These are phyloP conservation scores for Mucuna pruriens DNA, from an alignment of 306 rosid genomes.

Conservation along the genomic window DNA sequence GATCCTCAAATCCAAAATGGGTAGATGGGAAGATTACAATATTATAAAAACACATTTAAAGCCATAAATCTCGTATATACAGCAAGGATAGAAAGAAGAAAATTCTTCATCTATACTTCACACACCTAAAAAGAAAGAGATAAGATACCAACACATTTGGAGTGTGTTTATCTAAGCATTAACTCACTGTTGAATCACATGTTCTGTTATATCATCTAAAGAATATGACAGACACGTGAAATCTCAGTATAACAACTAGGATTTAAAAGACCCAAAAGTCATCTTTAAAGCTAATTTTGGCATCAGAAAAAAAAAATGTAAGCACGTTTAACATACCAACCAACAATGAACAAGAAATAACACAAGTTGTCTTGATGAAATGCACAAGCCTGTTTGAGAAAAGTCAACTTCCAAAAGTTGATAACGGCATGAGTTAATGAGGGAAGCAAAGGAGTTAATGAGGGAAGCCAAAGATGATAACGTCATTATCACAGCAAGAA, in stretches of 20 bases:
- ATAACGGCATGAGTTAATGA: neutral
- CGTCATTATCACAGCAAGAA: neutral
- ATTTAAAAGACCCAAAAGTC: neutral
- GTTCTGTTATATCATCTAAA: neutral
- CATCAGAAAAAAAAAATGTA: neutral
- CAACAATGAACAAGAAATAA: neutral
- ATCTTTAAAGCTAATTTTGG: neutral
- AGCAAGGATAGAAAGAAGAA: slow-evolving; percentile 3
- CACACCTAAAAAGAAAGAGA: neutral
- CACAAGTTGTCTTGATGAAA: neutral
- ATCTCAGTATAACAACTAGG: slow-evolving; percentile 6
- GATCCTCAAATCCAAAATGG: slow-evolving; percentile 32
- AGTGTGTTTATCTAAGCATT: neutral
- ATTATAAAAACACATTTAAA: slow-evolving; percentile 1
- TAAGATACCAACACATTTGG: neutral
- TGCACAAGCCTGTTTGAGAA: neutral
- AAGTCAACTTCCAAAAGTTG: neutral
- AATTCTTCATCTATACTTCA: neutral
- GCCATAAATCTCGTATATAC: neutral
- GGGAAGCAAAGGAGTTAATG: neutral
- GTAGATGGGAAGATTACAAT: neutral
- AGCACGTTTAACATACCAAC: neutral
- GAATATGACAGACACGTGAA: slow-evolving; percentile 14
- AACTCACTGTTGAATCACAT: neutral
- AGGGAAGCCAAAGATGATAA: neutral